Conservation (phyloP, 768 basidiomycete species). For the Clitopilus passeckerianus region DNA sequence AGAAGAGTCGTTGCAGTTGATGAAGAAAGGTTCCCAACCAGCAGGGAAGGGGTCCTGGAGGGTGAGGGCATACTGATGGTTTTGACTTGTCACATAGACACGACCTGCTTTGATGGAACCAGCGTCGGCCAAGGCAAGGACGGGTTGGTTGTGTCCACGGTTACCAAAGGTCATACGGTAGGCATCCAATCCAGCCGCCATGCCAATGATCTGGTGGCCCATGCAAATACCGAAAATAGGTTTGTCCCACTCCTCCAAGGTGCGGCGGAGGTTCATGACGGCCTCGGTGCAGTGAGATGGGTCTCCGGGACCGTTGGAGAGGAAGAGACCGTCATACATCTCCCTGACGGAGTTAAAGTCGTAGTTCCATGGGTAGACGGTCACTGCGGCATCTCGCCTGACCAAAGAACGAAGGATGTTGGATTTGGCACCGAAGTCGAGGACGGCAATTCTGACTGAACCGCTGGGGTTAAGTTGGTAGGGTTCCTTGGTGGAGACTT, state of each 20-base stretch:
- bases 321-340: constrained; percentile 90
- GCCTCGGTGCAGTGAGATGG: constrained; percentile 87
- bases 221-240: constrained; percentile 99
- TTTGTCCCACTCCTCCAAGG: constrained; percentile 84
- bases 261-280: constrained; percentile 72
- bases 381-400: constrained; percentile 86
- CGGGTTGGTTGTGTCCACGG: constrained; percentile 98
- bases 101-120: constrained; percentile 94
- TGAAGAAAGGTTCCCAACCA: constrained; percentile 99
- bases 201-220: constrained; percentile 97
- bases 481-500: constrained; percentile 80
- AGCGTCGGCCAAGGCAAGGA: constrained; percentile 88
- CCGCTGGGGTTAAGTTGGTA: constrained; percentile 86
- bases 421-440: constrained; percentile 97
- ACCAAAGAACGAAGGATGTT: constrained; percentile 94
- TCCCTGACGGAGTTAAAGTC: constrained; percentile 93
- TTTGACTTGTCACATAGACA: constrained; percentile 97
- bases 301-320: constrained; percentile 96
- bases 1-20: constrained; percentile 98
- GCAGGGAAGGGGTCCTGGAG: constrained; percentile 92
- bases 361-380: constrained; percentile 96
- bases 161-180: constrained; percentile 99
- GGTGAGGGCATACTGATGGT: constrained; percentile 97
- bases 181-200: constrained; percentile 94
- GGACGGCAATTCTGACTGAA: constrained; percentile 87